These are phyloP conservation scores for Melaleuca alternifolia DNA, from an alignment of 345 rosid species.

Conservation along the genomic window DNA sequence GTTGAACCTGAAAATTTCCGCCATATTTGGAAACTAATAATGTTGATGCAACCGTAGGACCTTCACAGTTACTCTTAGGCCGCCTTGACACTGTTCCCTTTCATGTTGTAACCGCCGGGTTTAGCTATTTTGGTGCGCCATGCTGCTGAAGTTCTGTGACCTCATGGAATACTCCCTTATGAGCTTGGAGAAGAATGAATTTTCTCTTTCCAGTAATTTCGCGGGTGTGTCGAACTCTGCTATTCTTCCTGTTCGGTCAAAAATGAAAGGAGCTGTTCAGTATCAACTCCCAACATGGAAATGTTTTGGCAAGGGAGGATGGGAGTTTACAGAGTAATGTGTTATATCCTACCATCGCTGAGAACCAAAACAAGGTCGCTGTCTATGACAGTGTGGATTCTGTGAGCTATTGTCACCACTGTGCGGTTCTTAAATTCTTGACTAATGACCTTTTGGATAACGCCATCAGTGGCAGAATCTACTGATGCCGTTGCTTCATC, in stretches of 20 bases:
- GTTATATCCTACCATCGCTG: constrained; percentile 64
- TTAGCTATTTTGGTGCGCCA: constrained; percentile 15
- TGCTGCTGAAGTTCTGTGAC: constrained; percentile 42
- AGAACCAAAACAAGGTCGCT: constrained; percentile 88
- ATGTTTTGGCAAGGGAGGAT: not conserved
- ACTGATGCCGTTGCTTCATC: constrained; percentile 95
- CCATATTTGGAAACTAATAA: not conserved
- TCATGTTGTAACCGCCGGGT: not conserved
- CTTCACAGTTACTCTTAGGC: not conserved
- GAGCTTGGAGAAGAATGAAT: constrained; percentile 82
- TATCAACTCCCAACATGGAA: too few relatives aligned
- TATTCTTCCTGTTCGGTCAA: constrained; percentile 50
- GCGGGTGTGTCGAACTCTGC: constrained; percentile 78
- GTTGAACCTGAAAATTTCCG: not conserved
- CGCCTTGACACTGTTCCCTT: not conserved
- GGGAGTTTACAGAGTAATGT: not conserved
- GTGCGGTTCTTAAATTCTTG: constrained; percentile 71
- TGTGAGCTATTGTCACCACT: constrained; percentile 91
- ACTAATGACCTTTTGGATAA: constrained; percentile 67
- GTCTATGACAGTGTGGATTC: constrained; percentile 85
- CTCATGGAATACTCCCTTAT: constrained; percentile 69
- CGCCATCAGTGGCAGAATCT: constrained; percentile 90
- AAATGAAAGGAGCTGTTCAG: not conserved
- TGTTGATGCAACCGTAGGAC: not conserved
- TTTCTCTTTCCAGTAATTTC: constrained; percentile 58